Conservation (phyloP, 2,329 filamentous ascomycete species). For the Epicoccum sorghinum region DNA sequence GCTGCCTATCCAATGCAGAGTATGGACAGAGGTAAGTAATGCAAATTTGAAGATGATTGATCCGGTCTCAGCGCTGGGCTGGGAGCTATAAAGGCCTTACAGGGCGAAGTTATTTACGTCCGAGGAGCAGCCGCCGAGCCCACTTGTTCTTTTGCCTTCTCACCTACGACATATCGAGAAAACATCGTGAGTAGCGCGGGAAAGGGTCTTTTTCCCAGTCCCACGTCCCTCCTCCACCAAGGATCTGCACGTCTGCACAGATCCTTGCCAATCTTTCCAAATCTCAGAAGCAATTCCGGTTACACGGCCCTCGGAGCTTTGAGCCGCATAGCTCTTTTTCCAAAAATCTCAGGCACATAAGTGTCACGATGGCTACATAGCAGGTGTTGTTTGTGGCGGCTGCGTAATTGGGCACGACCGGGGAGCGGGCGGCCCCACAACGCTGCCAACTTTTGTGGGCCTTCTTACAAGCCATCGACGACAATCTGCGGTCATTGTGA, state of each 20-base stretch:
- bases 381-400: background rate
- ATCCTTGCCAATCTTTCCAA: background rate
- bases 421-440: background rate
- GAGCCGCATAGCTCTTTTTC: background rate
- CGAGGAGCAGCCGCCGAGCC: background rate
- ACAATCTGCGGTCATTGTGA: constrained; percentile 8
- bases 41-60: background rate
- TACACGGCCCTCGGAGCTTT: background rate
- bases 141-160: background rate
- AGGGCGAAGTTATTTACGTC: background rate
- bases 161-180: background rate
- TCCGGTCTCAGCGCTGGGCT: background rate
- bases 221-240: background rate
- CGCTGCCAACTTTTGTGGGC: background rate
- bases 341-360: background rate
- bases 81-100: background rate
- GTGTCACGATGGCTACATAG: background rate
- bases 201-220: background rate
- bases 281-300: background rate
- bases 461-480: constrained; percentile 6
- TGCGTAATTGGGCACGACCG: background rate
- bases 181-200: background rate
- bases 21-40: background rate
- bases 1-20: background rate
- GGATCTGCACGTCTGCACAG: background rate